Evolutionary conservation across 139 green algal genomes (phyloP).

Genomic region (Chlorella sp.): DNA sequence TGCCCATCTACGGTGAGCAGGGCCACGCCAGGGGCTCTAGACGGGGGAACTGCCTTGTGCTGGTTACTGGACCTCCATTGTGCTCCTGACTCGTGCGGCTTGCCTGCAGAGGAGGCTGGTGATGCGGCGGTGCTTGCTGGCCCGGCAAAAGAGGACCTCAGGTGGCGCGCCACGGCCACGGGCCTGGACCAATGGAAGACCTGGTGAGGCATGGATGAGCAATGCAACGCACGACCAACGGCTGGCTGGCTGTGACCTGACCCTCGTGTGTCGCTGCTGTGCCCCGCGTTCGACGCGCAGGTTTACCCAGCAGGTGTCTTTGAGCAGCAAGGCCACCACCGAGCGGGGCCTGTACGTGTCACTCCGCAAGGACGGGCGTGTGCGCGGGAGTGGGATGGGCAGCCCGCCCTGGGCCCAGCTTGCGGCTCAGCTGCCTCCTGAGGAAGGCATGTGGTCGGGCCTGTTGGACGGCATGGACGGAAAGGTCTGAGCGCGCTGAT

Average conservation of each 20-base stretch:
- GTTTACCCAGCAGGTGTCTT: conserved; percentile 65
- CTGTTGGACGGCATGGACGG: conserved; percentile 77
- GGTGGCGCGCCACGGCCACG: conserved; percentile 52
- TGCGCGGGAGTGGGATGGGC: conserved; percentile 54
- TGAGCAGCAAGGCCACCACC: conserved; percentile 26
- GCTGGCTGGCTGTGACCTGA: no score
- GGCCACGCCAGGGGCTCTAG: no score
- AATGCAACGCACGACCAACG: no score
- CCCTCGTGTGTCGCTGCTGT: not conserved
- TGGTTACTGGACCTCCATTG: no score
- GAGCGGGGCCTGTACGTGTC: conserved; percentile 65
- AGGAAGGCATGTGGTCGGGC: conserved; percentile 38
- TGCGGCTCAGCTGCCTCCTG: conserved; percentile 3
- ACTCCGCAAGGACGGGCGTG: conserved; percentile 68
- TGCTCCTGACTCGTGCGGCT: no score
- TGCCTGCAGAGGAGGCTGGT: no score
- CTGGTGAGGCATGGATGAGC: no score
- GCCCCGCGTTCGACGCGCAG: no score
- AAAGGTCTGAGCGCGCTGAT: conserved; percentile 20
- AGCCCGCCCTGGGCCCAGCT: not conserved
- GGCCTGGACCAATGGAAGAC: conserved; percentile 39
- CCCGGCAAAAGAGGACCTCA: conserved; percentile 25
- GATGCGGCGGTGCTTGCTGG: no score
- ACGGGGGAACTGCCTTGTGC: no score
- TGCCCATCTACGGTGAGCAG: conserved; percentile 54